Evolutionary conservation across 495 filamentous ascomycete species (phyloP).

Genomic region (Penicillium simplicissimum): DNA sequence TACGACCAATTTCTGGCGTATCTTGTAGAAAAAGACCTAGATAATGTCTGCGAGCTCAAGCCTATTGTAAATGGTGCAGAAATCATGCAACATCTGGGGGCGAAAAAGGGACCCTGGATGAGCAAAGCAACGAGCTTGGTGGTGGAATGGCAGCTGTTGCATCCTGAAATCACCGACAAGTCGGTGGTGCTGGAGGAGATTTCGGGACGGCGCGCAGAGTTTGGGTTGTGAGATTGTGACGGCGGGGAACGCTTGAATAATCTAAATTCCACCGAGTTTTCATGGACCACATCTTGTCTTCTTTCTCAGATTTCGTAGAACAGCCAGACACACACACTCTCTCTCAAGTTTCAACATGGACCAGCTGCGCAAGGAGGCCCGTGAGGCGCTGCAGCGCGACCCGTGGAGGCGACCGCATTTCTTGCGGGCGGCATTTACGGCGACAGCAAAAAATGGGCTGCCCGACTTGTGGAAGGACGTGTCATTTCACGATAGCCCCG

Average conservation of each 20-base stretch:
- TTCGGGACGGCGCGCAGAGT: slow-evolving; percentile 50
- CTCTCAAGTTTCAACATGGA: slow-evolving; percentile 41
- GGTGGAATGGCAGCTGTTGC: slow-evolving; percentile 81
- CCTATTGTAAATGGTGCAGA: slow-evolving; percentile 65
- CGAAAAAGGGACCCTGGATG: slow-evolving; percentile 76
- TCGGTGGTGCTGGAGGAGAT: slow-evolving; percentile 67
- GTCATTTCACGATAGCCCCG: slow-evolving; percentile 24
- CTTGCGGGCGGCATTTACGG: background rate
- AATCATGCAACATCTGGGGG: slow-evolving; percentile 59
- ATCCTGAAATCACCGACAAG: slow-evolving; percentile 63
- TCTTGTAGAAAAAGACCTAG: slow-evolving; percentile 42
- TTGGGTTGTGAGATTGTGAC: slow-evolving; percentile 43
- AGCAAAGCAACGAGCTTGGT: slow-evolving; percentile 67
- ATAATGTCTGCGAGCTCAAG: slow-evolving; percentile 51
- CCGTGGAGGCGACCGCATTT: slow-evolving; percentile 11
- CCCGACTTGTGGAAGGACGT: slow-evolving; percentile 36
- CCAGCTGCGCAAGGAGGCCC: slow-evolving; percentile 33
- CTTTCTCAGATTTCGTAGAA: background rate
- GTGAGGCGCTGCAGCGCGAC: slow-evolving; percentile 26
- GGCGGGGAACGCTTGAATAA: slow-evolving; percentile 2
- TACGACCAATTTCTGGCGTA: slow-evolving; percentile 51
- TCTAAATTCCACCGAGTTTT: background rate
- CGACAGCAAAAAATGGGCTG: slow-evolving; percentile 18
- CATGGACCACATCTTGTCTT: background rate
- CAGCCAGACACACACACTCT: background rate